Evolutionary conservation across 257 asterid species (phyloP).

Genomic region (Salvia miltiorrhiza): DNA sequence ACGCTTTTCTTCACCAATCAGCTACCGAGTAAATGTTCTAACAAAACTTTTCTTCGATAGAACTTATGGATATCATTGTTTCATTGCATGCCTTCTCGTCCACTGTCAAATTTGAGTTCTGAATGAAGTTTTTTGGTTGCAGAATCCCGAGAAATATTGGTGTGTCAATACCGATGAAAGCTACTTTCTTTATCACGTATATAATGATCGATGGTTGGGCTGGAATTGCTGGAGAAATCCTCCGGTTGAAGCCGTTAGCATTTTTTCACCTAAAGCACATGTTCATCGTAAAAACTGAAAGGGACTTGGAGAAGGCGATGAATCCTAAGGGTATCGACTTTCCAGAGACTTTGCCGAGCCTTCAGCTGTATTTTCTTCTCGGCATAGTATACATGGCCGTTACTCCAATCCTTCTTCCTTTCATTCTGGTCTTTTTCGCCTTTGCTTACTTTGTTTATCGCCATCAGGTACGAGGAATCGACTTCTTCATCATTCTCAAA

Average conservation of each 20-base stretch:
- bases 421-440: constrained; percentile 81
- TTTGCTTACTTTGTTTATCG: constrained; percentile 92
- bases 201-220: constrained; percentile 99
- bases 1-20: constrained; percentile 87
- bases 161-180: constrained; percentile 93
- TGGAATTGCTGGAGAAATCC: constrained; percentile 85
- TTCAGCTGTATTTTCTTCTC: constrained; percentile 77
- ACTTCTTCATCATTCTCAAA: neutral
- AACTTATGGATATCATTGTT: neutral
- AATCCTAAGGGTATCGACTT: constrained; percentile 68
- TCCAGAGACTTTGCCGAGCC: constrained; percentile 84
- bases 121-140: constrained; percentile 20
- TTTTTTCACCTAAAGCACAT: constrained; percentile 76
- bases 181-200: constrained; percentile 87
- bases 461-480: constrained; percentile 65
- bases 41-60: constrained; percentile 1
- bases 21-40: constrained; percentile 89
- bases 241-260: constrained; percentile 67
- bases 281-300: constrained; percentile 76
- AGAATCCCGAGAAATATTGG: constrained; percentile 93
- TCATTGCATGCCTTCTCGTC: neutral
- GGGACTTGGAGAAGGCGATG: constrained; percentile 86
- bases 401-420: constrained; percentile 95
- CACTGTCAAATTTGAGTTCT: neutral
- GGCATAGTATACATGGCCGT: constrained; percentile 82